Conservation (phyloP, 345 rosid genomes). For the Ricinus communis region DNA sequence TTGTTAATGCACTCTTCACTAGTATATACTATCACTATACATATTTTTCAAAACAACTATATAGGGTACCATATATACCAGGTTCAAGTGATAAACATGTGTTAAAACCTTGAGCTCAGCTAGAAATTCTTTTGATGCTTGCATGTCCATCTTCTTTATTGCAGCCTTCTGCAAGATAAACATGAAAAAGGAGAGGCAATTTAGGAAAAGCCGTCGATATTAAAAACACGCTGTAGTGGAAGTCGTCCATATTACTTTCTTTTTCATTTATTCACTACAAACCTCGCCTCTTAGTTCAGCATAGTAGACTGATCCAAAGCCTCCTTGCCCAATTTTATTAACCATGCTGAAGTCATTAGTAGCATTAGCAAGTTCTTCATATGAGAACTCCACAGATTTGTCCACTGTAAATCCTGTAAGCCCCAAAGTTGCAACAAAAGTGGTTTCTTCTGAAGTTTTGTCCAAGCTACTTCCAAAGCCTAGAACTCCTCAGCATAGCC, state of each 20-base stretch:
- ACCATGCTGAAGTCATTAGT: constrained; percentile 81
- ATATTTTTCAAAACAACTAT: not conserved
- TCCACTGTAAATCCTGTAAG: constrained; percentile 67
- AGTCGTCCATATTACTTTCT: not conserved
- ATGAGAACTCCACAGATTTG: constrained; percentile 80
- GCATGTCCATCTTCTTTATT: constrained; percentile 98
- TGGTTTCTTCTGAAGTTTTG: constrained; percentile 27
- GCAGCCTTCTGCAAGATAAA: constrained; percentile 71
- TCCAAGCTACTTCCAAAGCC: constrained; percentile 18
- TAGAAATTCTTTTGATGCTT: constrained; percentile 84
- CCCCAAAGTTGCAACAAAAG: constrained; percentile 35
- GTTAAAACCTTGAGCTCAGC: constrained; percentile 92
- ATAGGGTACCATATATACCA: constrained; percentile 45
- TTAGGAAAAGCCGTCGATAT: no score
- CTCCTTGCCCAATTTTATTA: constrained; percentile 88
- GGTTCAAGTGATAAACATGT: constrained; percentile 88
- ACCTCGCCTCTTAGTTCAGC: constrained; percentile 98
- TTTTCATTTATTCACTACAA: constrained; percentile 10
- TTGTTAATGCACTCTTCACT: no score
- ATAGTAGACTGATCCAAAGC: constrained; percentile 85
- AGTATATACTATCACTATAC: no score
- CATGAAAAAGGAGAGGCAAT: not conserved
- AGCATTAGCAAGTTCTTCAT: constrained; percentile 86
- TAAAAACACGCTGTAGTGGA: no score
- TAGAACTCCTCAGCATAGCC: constrained; percentile 2